phyloP scores from a whole-genome alignment of 495 filamentous ascomycete species.

The Trichoderma orchidacearum region DNA sequence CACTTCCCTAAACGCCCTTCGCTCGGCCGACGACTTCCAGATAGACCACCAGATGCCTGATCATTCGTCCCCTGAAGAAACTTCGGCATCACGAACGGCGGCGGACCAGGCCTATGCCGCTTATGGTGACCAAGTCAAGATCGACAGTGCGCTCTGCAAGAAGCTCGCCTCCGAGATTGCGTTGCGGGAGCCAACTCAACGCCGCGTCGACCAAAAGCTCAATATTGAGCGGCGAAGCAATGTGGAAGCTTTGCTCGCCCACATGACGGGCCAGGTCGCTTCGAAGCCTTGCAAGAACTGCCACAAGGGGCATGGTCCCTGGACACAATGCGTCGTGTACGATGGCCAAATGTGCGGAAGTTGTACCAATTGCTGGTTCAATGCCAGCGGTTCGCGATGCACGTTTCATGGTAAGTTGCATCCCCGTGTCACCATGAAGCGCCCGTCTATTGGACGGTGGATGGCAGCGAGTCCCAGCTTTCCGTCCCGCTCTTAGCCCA shows the following conservation, averaged over 20 bases:
- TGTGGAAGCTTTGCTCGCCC: conserved; percentile 35
- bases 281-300: conserved; percentile 35
- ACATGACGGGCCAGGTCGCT: conserved; percentile 29
- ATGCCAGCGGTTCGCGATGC: conserved; percentile 33
- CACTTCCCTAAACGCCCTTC: background rate
- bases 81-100: conserved; percentile 18
- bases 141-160: conserved; percentile 35
- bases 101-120: conserved; percentile 26
- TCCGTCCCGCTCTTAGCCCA: background rate
- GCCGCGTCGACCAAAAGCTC: conserved; percentile 27
- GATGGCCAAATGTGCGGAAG: conserved; percentile 39
- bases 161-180: conserved; percentile 27
- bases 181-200: conserved; percentile 28
- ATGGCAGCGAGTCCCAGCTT: too few species aligned
- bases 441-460: too few species aligned
- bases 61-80: background rate
- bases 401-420: conserved; percentile 34
- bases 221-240: conserved; percentile 33
- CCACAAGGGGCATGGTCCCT: conserved; percentile 36
- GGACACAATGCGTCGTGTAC: conserved; percentile 30
- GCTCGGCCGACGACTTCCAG: background rate
- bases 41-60: background rate
- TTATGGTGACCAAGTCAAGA: conserved; percentile 23
- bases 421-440: too few species aligned
- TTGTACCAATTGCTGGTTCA: conserved; percentile 40